Conservation (phyloP, 2,329 filamentous ascomycete species). For the Aspergillus amoenus region DNA sequence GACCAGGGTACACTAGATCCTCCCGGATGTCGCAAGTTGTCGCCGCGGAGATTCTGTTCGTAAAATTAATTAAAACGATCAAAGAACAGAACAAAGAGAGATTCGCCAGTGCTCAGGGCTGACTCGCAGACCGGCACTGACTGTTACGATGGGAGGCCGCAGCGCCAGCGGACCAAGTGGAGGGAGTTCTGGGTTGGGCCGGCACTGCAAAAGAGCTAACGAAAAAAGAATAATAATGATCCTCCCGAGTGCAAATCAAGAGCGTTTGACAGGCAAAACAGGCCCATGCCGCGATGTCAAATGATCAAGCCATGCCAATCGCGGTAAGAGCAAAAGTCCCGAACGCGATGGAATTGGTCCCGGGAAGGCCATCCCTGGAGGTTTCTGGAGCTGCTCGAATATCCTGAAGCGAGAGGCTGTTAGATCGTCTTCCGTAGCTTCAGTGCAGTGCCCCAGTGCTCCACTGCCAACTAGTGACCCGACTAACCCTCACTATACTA, state of each 20-base stretch:
- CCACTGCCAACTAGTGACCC: slow-evolving; percentile 12
- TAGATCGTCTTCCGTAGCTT: slow-evolving; percentile 9
- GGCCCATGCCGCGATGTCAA: not conserved
- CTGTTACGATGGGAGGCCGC: not conserved
- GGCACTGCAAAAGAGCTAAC: not conserved
- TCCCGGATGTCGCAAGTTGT: not conserved
- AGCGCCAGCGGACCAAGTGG: not conserved
- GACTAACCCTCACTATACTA: slow-evolving; percentile 9
- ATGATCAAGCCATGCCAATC: not conserved
- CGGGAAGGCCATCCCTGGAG: slow-evolving; percentile 12
- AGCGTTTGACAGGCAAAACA: not conserved
- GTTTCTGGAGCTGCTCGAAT: not conserved
- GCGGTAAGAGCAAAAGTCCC: slow-evolving; percentile 10
- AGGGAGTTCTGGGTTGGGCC: not conserved
- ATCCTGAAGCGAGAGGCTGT: slow-evolving; percentile 11
- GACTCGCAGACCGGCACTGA: not conserved
- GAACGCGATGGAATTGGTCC: slow-evolving; percentile 3
- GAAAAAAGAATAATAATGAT: slow-evolving; percentile 2
- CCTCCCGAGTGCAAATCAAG: slow-evolving; percentile 7
- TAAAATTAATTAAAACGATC: not conserved
- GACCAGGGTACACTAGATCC: slow-evolving; percentile 8
- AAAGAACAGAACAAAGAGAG: not conserved
- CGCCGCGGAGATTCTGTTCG: not conserved
- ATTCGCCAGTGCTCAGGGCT: not conserved
- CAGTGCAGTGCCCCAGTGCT: not conserved